Evolutionary conservation across 352 stramenopile species (phyloP).

Genomic region (Pythium brachiatum): DNA sequence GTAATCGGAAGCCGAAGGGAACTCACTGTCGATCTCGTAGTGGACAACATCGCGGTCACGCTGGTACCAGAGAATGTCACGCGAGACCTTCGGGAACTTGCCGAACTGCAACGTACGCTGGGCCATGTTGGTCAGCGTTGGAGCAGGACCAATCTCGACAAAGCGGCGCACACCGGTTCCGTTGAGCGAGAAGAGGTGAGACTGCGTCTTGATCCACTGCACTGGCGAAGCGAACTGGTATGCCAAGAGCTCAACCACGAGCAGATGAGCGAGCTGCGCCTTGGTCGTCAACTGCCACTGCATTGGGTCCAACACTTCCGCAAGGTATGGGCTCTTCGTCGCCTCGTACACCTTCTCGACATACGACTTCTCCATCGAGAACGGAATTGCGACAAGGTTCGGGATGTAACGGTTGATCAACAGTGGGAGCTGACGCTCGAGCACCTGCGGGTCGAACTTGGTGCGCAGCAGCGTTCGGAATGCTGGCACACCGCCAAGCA

Average conservation of each 20-base stretch:
- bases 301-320: slow-evolving; percentile 61
- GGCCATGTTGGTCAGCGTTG: slow-evolving; percentile 86
- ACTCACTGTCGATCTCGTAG: slow-evolving; percentile 65
- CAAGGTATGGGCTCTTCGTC: slow-evolving; percentile 71
- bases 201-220: slow-evolving; percentile 89
- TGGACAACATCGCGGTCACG: slow-evolving; percentile 78
- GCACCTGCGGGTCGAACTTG: slow-evolving; percentile 66
- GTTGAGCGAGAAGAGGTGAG: slow-evolving; percentile 60
- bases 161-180: slow-evolving; percentile 59
- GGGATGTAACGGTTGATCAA: slow-evolving; percentile 83
- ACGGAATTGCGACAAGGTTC: slow-evolving; percentile 80
- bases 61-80: slow-evolving; percentile 84
- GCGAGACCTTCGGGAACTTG: slow-evolving; percentile 48
- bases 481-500: slow-evolving; percentile 76
- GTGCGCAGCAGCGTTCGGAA: slow-evolving; percentile 73
- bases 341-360: slow-evolving; percentile 67
- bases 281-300: slow-evolving; percentile 68
- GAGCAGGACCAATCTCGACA: slow-evolving; percentile 79
- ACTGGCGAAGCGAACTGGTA: slow-evolving; percentile 90
- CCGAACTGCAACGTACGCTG: slow-evolving; percentile 68
- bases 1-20: slow-evolving; percentile 68
- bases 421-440: slow-evolving; percentile 64
- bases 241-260: slow-evolving; percentile 83
- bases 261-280: slow-evolving; percentile 66
- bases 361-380: slow-evolving; percentile 76